Base-by-base conservation (phyloP, 2,329 filamentous ascomycete species). In the Periconia digitata region DNA sequence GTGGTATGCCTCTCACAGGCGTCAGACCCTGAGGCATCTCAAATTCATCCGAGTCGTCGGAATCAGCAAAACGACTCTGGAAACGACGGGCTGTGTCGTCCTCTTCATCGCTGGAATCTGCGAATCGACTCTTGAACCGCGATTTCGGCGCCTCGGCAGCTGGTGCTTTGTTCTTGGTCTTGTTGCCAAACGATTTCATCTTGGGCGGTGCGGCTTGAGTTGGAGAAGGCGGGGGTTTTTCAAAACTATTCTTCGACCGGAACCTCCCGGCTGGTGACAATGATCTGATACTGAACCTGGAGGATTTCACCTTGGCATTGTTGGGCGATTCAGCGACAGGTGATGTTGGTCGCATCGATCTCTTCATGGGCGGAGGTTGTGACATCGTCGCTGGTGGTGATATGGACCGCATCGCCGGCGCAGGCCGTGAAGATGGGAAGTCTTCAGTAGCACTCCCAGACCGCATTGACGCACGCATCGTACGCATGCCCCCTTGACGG, bases 381-480 rank as follows among this genome's bases (percentile, higher is more conserved):
- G 60, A 58, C 6, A 43, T 48, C 37, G 58, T 55, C 18, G 34
- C 16, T 13, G 62, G 58, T 15, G 74, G 72, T 15, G 70, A 72
- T 10, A 63, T 63, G n/a, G 82, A 76, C 13, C 74, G 72, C 38
- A 68, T 66, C 2, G 71, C 70, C 21, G 73, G 64, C 37, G 75
- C 69, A 8, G 70, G 64, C 40, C 66, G 59, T 60, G 68, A 62
- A 10, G 64, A 63, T 16, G 65, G 66, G 15, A n/a, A n/a, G n/a
- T n/a, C n/a, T n/a, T n/a, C n/a, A n/a, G n/a, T n/a, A n/a, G 61
- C 51, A 32, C 65, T 54, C 22, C 57, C 56, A 12, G 68, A 56
- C 34, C 91, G 81, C 88, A 96, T 89, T 1, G 88, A 90, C 43
- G 78, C 80, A 48, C 85, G 85, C 77, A 95, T 89, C 1, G 76